These are phyloP conservation scores for Rhodotorula sp. DNA, from an alignment of 1,284 basidiomycete genomes.

Conservation along the genomic window DNA sequence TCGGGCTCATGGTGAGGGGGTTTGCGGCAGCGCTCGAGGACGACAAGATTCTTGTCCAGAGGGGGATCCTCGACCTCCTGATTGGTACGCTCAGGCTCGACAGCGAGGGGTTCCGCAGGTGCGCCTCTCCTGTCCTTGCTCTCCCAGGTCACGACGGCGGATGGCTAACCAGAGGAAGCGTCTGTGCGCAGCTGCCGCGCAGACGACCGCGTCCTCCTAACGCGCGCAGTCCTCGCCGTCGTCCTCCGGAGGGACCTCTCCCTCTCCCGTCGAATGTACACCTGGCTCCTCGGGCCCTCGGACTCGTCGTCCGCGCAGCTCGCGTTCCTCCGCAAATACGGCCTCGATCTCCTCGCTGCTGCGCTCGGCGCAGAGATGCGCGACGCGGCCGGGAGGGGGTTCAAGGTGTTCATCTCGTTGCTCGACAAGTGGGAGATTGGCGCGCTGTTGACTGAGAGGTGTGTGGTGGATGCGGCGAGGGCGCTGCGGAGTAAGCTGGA, in stretches of 20 bases:
- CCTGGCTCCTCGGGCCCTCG: slow-evolving; percentile 83
- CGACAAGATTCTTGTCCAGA: slow-evolving; percentile 80
- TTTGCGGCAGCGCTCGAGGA: slow-evolving; percentile 87
- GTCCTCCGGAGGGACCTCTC: slow-evolving; percentile 90
- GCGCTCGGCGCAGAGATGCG: slow-evolving; percentile 6
- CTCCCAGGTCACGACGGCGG: no score
- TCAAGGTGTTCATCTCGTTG: slow-evolving; percentile 92
- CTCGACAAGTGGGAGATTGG: slow-evolving; percentile 98
- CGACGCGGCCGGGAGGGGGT: slow-evolving; percentile 60
- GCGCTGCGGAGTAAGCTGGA: slow-evolving; percentile 64
- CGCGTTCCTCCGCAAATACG: slow-evolving; percentile 67
- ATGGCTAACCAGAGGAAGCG: not conserved
- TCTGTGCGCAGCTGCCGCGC: slow-evolving; percentile 29
- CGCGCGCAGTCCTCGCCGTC: slow-evolving; percentile 55
- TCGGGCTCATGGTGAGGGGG: slow-evolving; percentile 88
- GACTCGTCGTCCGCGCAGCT: slow-evolving; percentile 74
- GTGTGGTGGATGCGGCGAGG: slow-evolving; percentile 78
- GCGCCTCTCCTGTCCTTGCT: slow-evolving; percentile 59
- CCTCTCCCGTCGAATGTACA: slow-evolving; percentile 86
- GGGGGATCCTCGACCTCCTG: slow-evolving; percentile 78
- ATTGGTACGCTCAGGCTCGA: slow-evolving; percentile 72
- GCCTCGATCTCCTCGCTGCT: slow-evolving; percentile 66
- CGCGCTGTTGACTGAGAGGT: slow-evolving; percentile 69
- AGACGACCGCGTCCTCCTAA: slow-evolving; percentile 44
- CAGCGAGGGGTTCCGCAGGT: slow-evolving; percentile 67